These are phyloP conservation scores for Cephalotrichum gorgonifer DNA, from an alignment of 2,329 filamentous ascomycete genomes.

Conservation along the genomic window DNA sequence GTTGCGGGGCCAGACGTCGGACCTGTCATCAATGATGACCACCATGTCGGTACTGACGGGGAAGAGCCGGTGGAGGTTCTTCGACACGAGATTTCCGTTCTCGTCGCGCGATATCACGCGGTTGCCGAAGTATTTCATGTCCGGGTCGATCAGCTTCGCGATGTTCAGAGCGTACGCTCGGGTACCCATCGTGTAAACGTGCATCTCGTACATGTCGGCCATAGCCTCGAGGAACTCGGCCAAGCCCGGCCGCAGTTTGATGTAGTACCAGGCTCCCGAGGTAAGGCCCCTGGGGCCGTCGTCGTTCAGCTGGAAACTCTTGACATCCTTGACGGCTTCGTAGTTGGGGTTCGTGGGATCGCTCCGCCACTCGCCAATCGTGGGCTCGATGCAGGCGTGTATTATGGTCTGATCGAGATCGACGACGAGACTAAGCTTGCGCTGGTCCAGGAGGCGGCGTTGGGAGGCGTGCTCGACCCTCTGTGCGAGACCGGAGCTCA, in stretches of 20 bases:
- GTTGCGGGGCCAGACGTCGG: conserved; percentile 90
- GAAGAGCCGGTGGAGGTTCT: conserved; percentile 83
- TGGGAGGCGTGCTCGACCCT: conserved; percentile 81
- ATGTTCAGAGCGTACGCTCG: conserved; percentile 91
- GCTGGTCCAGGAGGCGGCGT: conserved; percentile 64
- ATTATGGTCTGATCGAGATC: conserved; percentile 98
- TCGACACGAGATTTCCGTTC: conserved; percentile 84
- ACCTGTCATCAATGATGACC: conserved; percentile 94
- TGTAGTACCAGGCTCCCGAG: conserved; percentile 88
- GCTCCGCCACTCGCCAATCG: conserved; percentile 88
- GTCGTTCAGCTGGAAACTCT: conserved; percentile 79
- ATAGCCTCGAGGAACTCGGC: conserved; percentile 70
- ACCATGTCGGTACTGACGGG: conserved; percentile 98
- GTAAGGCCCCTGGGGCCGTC: conserved; percentile 62
- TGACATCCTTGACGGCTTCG: conserved; percentile 78
- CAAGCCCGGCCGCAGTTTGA: conserved; percentile 88
- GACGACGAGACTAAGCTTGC: conserved; percentile 87
- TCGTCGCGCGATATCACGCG: conserved; percentile 94
- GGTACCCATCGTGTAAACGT: conserved; percentile 99
- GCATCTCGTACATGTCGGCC: conserved; percentile 78
- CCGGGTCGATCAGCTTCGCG: conserved; percentile 84
- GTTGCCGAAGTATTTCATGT: conserved; percentile 82
- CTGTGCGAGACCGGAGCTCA: conserved; percentile 72
- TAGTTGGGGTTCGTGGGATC: conserved; percentile 86
- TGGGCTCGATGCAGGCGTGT: conserved; percentile 93